phyloP scores from a whole-genome alignment of 1,139 yeast species.

The Saccharomyces pastorianus region DNA sequence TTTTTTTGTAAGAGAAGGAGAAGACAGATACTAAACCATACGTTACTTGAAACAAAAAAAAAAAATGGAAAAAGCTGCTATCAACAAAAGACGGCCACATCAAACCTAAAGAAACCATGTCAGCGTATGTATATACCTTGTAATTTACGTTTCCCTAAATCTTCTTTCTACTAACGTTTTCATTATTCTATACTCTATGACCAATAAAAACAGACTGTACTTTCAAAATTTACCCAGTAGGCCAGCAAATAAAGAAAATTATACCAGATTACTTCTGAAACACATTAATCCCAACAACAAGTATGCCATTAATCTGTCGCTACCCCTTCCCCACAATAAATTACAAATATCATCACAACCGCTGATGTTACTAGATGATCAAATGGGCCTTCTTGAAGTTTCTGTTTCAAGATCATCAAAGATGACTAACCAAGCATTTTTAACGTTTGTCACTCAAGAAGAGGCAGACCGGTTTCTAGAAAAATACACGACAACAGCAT shows the following conservation, averaged over 20 bases:
- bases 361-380: conserved; percentile 13
- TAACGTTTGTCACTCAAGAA: conserved; percentile 45
- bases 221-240: conserved; percentile 23
- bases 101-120: background rate
- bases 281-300: conserved; percentile 17
- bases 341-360: conserved; percentile 2
- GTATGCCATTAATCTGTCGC: conserved; percentile 8
- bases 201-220: conserved; percentile 9
- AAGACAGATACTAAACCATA: background rate
- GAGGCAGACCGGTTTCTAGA: conserved; percentile 46
- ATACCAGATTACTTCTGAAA: conserved; percentile 14
- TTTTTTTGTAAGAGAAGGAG: background rate
- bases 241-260: conserved; percentile 20
- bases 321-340: conserved; percentile 13
- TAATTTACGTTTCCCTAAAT: background rate
- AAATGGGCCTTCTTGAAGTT: conserved; percentile 16
- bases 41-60: background rate
- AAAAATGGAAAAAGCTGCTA: background rate
- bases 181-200: background rate
- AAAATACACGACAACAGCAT: conserved; percentile 34
- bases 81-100: background rate
- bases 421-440: conserved; percentile 81
- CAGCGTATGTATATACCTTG: background rate
- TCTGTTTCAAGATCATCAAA: conserved; percentile 25
- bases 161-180: conserved; percentile 1